Base-by-base conservation (phyloP, 768 basidiomycete species). In the Panaeolus papilionaceus region DNA sequence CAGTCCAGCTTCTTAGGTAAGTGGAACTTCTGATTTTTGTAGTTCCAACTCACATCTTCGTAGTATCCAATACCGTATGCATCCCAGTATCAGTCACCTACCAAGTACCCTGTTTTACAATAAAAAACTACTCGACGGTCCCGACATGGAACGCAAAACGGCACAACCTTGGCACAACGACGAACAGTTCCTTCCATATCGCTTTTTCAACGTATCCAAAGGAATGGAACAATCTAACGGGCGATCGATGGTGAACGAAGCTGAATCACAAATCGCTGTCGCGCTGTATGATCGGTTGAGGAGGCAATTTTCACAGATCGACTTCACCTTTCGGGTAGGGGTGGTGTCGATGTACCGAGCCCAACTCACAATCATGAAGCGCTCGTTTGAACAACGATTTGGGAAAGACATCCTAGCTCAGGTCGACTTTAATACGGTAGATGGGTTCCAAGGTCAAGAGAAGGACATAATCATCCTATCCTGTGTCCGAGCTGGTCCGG, bases 61-160 rank as follows among this genome's bases (percentile, higher is more conserved):
- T 61, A 98, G 97, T 72, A 99, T 99, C 47, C 98, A 99, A 80
- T 99, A 99, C 76, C 96, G 98, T 71, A 99, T 99, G 98, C 96
- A 99, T 75, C 97, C 97, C 1, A 90, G 94, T 63, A 98, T 99
- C 75, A 97, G 95, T 69, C 83, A 83, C 63, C 85, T 99, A 18
- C 98, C 98, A 0, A 98, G 96, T 67, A 84, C 83, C 58, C 79
- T 95, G 1, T 99, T 99, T 80, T 99, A 99, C 75, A 80, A 89
- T 64, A 88, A 89, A 7, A 84, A 86, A 40, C 81, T 99, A 10
- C 80, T 86, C 51, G 95, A 99, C 76, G 98, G 98, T 0, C 95
- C 95, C 3, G 86, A 86, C 61, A 98, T 99, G 96, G 91, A 83
- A 10, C 71, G 73, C 47, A 94, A 95, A 77, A 98, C 97, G 0